A percentile compares a stretch with the other conserved stretches of the same genome.
Evolutionary conservation across 257 asterid species (phyloP).

Genomic region (Perilla frutescens): DNA sequence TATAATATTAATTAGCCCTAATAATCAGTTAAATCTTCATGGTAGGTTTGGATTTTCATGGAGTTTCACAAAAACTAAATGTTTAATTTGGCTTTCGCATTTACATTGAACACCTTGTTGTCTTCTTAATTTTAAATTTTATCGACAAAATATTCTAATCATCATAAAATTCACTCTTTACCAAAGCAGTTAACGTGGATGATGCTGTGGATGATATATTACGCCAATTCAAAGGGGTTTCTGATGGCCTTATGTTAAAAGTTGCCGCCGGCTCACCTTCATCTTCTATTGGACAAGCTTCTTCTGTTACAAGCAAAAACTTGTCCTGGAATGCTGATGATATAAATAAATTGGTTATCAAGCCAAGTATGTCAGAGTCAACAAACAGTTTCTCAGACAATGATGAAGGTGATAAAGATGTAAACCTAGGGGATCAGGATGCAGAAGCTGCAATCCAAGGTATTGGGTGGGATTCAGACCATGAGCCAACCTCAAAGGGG

Average conservation of each 20-base stretch:
- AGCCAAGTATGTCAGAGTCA: conserved; percentile 68
- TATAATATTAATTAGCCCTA: neutral
- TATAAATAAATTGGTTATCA: conserved; percentile 52
- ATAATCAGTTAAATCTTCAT: conserved; percentile 14
- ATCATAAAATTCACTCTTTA: conserved; percentile 21
- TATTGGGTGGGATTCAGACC: conserved; percentile 72
- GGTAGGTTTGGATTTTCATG: conserved; percentile 2
- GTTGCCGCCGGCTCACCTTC: conserved; percentile 72
- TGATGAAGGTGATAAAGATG: conserved; percentile 80
- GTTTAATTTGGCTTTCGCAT: conserved; percentile 7
- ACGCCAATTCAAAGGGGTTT: conserved; percentile 98
- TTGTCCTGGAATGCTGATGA: conserved; percentile 81
- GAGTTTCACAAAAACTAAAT: neutral
- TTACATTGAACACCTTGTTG: neutral
- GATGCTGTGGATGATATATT: conserved; percentile 99
- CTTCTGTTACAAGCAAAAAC: conserved; percentile 55
- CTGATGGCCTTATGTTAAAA: conserved; percentile 81
- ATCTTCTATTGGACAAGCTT: conserved; percentile 50
- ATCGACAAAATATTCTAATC: conserved; percentile 11
- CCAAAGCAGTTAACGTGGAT: conserved; percentile 85
- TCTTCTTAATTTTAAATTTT: conserved; percentile 17
- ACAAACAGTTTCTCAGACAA: conserved; percentile 77
- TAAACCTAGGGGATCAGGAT: conserved; percentile 53
- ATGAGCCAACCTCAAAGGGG: conserved; percentile 63
- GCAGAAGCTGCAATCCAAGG: conserved; percentile 51